Evolutionary conservation across 768 basidiomycete species (phyloP).

Genomic region (Hericium erinaceus): DNA sequence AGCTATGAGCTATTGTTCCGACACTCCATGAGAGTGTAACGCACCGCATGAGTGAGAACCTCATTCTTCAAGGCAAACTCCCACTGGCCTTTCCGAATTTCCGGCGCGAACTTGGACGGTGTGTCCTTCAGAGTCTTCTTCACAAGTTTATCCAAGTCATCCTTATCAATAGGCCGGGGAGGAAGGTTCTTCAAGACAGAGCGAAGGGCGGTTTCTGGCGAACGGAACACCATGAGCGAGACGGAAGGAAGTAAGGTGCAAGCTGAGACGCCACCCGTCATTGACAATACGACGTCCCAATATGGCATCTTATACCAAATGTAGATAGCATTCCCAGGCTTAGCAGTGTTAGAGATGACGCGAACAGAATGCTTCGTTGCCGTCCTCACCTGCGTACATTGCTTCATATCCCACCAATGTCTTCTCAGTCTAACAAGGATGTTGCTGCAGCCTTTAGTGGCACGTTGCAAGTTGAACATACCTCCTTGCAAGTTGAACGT

Average conservation of each 20-base stretch:
- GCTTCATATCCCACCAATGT: background rate
- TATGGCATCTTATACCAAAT: background rate
- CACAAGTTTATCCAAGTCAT: constrained; percentile 6
- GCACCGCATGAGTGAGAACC: constrained; percentile 62
- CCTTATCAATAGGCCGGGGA: constrained; percentile 8
- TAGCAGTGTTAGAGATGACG: too few species aligned
- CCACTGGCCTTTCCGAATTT: constrained; percentile 66
- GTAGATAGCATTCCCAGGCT: background rate
- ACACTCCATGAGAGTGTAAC: constrained; percentile 19
- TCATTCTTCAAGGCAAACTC: constrained; percentile 65
- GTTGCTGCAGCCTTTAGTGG: background rate
- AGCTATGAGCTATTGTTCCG: background rate
- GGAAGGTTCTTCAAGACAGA: constrained; percentile 5
- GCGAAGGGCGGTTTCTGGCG: constrained; percentile 11
- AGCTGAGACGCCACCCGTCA: background rate
- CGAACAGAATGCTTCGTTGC: too few species aligned
- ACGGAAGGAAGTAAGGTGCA: too few species aligned
- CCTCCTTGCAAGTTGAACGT: constrained; percentile 1
- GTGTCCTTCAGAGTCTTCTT: constrained; percentile 7
- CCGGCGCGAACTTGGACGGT: constrained; percentile 26
- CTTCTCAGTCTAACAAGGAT: background rate
- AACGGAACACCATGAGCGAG: constrained; percentile 8
- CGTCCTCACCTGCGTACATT: background rate
- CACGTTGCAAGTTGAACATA: background rate
- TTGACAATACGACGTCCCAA: background rate